Percentiles rank a stretch among this genome's conserved stretches.
Conservation (phyloP, 352 stramenopile species). For the Phytopythium chamaehyphon region DNA sequence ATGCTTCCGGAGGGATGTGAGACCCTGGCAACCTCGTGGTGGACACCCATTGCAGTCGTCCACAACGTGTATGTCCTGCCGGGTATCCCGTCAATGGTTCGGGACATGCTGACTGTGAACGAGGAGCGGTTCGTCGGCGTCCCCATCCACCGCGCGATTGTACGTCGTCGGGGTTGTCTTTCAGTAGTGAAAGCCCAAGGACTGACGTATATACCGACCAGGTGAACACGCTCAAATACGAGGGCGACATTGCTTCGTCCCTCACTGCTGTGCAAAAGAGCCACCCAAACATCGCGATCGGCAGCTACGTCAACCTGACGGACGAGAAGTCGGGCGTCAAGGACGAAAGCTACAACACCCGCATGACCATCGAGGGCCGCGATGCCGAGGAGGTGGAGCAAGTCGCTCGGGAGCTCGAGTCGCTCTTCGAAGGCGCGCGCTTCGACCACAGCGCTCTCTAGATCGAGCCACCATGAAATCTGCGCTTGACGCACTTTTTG, state of each 20-base stretch:
- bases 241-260: constrained; percentile 62
- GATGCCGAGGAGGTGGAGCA: constrained; percentile 47
- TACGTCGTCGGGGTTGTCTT: constrained; percentile 26
- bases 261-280: constrained; percentile 66
- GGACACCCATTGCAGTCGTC: constrained; percentile 74
- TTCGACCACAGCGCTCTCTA: background rate
- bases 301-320: constrained; percentile 83
- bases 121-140: constrained; percentile 76
- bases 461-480: background rate
- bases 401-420: constrained; percentile 40
- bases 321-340: constrained; percentile 46
- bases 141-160: constrained; percentile 69
- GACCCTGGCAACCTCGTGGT: constrained; percentile 45
- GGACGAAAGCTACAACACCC: constrained; percentile 69
- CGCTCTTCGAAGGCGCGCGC: constrained; percentile 22
- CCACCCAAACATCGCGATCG: constrained; percentile 68
- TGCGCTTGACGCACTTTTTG: no score
- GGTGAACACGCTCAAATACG: constrained; percentile 63
- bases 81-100: constrained; percentile 77
- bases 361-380: constrained; percentile 62
- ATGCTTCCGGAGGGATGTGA: constrained; percentile 59
- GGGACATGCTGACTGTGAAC: constrained; percentile 80
- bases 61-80: constrained; percentile 85
- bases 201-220: constrained; percentile 16
- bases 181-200: constrained; percentile 2